phyloP scores from a whole-genome alignment of 2,329 filamentous ascomycete genomes.

The Ophiostoma himal-ulmi region DNA sequence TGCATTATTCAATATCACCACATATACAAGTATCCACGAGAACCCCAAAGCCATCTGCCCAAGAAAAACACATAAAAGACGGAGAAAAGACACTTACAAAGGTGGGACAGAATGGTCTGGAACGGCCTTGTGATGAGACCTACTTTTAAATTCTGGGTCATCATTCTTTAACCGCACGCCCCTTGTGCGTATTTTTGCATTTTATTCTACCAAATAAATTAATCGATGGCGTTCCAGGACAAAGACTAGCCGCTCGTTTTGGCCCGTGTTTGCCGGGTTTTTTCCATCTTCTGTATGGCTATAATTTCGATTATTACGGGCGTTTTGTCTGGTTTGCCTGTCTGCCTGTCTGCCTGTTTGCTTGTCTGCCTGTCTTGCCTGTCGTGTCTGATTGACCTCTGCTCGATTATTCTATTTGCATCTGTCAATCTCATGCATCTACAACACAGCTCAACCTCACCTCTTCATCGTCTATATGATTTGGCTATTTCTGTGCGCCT shows the following conservation, averaged over 20 bases:
- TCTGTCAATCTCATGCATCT: constrained; percentile 6
- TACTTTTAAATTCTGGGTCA: background rate
- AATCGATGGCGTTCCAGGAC: background rate
- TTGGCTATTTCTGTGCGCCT: background rate
- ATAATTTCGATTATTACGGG: too few relatives aligned
- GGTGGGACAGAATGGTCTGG: constrained; percentile 14
- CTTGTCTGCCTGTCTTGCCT: background rate
- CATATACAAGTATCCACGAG: background rate
- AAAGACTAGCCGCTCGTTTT: background rate
- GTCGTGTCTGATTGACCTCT: too few relatives aligned
- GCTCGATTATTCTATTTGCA: background rate
- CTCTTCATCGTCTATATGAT: background rate
- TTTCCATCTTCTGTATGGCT: background rate
- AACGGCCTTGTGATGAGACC: constrained; percentile 9
- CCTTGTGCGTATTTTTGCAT: background rate
- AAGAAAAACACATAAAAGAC: background rate
- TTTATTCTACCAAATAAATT: background rate
- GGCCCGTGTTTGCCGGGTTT: constrained; percentile 1
- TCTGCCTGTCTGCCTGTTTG: too few relatives aligned
- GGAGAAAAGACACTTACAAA: background rate
- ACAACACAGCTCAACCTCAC: constrained; percentile 1
- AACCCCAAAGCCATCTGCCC: background rate
- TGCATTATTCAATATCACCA: too few relatives aligned
- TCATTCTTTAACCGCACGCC: background rate
- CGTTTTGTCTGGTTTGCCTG: too few relatives aligned